Conservation (phyloP, 177 flowering plant genomes). For the Tripterygium wilfordii region DNA sequence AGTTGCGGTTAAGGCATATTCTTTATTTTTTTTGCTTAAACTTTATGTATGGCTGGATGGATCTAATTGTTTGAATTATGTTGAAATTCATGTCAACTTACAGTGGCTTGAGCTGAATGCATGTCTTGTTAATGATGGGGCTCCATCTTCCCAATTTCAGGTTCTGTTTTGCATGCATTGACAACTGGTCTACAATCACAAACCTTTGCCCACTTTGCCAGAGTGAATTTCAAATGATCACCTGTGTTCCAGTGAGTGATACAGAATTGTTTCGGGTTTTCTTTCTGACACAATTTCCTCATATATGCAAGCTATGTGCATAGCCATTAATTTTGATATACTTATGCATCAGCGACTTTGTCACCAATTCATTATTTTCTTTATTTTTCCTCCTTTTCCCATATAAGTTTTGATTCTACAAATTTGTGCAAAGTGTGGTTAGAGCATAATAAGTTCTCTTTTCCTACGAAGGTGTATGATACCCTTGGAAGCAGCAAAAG, state of each 20-base stretch:
- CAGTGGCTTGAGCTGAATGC: neutral
- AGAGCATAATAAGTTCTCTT: slow-evolving; percentile 6
- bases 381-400: too few species aligned
- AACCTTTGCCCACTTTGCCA: slow-evolving; percentile 66
- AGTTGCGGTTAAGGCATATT: too few species aligned
- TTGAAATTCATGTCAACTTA: too few species aligned
- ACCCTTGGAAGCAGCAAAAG: slow-evolving; percentile 63
- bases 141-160: slow-evolving; percentile 35
- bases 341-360: too few species aligned
- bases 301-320: neutral
- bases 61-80: too few species aligned
- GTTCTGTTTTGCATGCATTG: slow-evolving; percentile 97
- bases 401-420: too few species aligned
- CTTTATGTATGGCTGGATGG: too few species aligned
- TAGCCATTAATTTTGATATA: too few species aligned
- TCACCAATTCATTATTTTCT: too few species aligned
- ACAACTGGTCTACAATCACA: slow-evolving; percentile 96
- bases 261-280: too few species aligned
- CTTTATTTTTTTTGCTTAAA: too few species aligned
- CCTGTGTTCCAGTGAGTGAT: slow-evolving; percentile 15
- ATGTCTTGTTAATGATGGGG: neutral
- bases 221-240: slow-evolving; percentile 3
- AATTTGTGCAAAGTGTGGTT: neutral
- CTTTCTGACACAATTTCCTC: neutral
- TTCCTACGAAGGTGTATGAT: slow-evolving; percentile 72